Conservation (phyloP, 2,329 filamentous ascomycete species). For the Aspergillus thermomutatus region DNA sequence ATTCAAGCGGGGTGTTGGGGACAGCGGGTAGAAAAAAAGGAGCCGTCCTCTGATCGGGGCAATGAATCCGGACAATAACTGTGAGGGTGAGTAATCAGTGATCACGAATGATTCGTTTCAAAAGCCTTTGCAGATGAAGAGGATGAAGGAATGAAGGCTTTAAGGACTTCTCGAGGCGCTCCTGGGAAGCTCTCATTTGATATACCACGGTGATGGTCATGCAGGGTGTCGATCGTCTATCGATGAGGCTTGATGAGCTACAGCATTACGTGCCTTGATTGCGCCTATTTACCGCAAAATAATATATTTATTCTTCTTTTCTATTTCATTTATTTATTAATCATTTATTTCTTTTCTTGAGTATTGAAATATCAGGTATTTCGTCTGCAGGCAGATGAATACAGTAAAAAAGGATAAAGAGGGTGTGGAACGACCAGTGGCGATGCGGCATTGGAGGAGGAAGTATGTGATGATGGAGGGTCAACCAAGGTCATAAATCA, state of each 20-base stretch:
- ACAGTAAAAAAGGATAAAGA: not conserved
- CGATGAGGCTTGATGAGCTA: slow-evolving; percentile 35
- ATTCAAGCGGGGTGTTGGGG: slow-evolving; percentile 3
- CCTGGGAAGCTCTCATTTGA: slow-evolving; percentile 44
- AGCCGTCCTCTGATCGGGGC: not conserved
- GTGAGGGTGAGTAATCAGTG: not conserved
- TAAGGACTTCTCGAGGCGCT: slow-evolving; percentile 32
- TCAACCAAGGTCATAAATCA: slow-evolving; percentile 4
- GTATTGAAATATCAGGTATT: slow-evolving; percentile 9
- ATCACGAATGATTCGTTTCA: not conserved
- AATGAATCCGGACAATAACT: not conserved
- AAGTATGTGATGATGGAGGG: slow-evolving; percentile 10
- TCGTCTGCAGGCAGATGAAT: slow-evolving; percentile 1
- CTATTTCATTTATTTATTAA: no score
- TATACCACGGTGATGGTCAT: slow-evolving; percentile 43
- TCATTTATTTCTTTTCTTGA: not conserved
- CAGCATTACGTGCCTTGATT: slow-evolving; percentile 25
- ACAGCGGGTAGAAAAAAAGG: slow-evolving; percentile 2
- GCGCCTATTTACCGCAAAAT: slow-evolving; percentile 8
- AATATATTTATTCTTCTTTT: not conserved
- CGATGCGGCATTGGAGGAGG: slow-evolving; percentile 1
- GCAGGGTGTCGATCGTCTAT: slow-evolving; percentile 43
- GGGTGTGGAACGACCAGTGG: slow-evolving; percentile 1
- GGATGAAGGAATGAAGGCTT: slow-evolving; percentile 30
- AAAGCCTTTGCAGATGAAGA: slow-evolving; percentile 14